These are phyloP conservation scores for Aspergillus unguis DNA, from an alignment of 2,329 filamentous ascomycete species.

Conservation along the genomic window DNA sequence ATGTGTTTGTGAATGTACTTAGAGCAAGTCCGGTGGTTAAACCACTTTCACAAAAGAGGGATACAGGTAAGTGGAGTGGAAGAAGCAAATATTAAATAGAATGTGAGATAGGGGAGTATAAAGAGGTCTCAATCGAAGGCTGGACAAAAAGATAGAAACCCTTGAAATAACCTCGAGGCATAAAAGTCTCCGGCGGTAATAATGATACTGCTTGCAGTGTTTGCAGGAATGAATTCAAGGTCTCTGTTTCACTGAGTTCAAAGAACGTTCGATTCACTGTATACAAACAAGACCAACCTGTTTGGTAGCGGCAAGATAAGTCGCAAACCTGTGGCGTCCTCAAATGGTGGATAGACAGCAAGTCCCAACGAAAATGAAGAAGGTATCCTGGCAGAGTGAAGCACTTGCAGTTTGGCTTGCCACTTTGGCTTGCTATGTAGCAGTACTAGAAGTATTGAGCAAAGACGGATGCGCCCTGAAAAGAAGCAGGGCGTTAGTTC, in stretches of 20 bases:
- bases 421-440: too few species aligned
- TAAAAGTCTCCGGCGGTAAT: constrained; percentile 24
- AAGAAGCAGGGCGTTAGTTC: too few species aligned
- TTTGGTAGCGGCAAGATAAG: constrained; percentile 28
- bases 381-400: not conserved
- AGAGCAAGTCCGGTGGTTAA: constrained; percentile 26
- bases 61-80: constrained; percentile 24
- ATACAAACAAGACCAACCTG: constrained; percentile 34
- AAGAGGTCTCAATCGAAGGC: constrained; percentile 16
- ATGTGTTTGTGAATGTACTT: constrained; percentile 27
- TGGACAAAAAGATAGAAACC: constrained; percentile 9
- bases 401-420: too few species aligned
- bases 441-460: too few species aligned
- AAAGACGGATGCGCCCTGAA: too few species aligned
- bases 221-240: constrained; percentile 25
- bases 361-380: constrained; percentile 11
- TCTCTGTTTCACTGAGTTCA: constrained; percentile 25
- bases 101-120: constrained; percentile 13
- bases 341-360: constrained; percentile 10
- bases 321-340: constrained; percentile 17
- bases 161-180: constrained; percentile 17
- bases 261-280: constrained; percentile 29
- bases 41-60: constrained; percentile 25
- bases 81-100: constrained; percentile 15
- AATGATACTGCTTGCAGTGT: constrained; percentile 23